Base-by-base conservation (phyloP, 345 rosid species). In the Turnera subulata region DNA sequence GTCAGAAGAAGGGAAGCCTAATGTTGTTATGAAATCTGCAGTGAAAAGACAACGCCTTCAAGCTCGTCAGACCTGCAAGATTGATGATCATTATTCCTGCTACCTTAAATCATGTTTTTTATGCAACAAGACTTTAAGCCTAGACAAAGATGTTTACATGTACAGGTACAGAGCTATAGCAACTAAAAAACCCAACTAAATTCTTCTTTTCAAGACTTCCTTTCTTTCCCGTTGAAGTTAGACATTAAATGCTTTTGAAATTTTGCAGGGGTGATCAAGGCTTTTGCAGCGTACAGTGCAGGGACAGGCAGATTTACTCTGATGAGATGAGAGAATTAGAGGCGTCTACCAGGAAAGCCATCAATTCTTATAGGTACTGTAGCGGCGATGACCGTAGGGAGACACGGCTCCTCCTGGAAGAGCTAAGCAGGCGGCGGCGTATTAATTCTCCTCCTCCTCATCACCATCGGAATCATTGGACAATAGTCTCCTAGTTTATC, bases 251-350 rank as follows among this genome's bases (percentile, higher is more conserved):
- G 11, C 12, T 26, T 52, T 18, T 52, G 40, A 52, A 52, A 38
- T 33, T n/a, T n/a, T 61, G 62, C 80, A 89, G 92, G 69, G 92
- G 95, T 50, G 95, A 90, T 55, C 67, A 72, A 72, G 97, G 92
- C 4, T 90, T 80, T 61, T 90, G 95, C 66, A 86, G 92, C 62
- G 66, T 51, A 47, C 79, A 83, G 64, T 90, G 97, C 79, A 74
- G 97, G 44, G 61, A 74, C 48, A 73, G 85, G 62, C 95, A 85
- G 59, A 83, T 90, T 7, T 25, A 55, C 20, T 52, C 80, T 73
- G 92, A 90, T 69, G 94, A 87, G 1, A 76, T 65, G 70, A 73
- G 50, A 16, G 90, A 86, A 32, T 33, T 79, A 24, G 87, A 85
- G 55, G 53, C 32, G 19, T 77, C 82, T 0, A 74, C 76, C 48